These are phyloP conservation scores for Phytophthora ramorum DNA, from an alignment of 352 stramenopile species.

Conservation along the genomic window DNA sequence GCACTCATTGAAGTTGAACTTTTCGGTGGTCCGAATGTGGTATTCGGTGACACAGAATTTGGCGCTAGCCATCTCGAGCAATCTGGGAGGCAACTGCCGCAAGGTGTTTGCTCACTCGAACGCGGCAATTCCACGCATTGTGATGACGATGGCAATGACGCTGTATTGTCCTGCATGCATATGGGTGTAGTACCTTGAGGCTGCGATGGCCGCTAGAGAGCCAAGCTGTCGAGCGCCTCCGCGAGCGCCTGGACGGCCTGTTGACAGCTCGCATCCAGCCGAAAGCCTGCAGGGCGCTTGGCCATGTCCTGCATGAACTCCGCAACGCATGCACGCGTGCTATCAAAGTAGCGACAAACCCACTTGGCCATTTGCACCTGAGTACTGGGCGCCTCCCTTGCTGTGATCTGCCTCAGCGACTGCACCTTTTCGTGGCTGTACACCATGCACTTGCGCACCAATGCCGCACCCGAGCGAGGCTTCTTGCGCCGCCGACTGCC, in stretches of 20 bases:
- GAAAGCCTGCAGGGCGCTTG: constrained; percentile 17
- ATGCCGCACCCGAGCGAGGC: constrained; percentile 32
- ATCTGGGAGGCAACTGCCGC: constrained; percentile 6
- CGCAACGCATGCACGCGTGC: constrained; percentile 27
- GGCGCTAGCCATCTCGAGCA: constrained; percentile 6
- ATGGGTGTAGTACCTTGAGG: neutral
- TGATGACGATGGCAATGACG: neutral
- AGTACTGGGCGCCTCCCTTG: constrained; percentile 7
- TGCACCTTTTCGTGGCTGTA: constrained; percentile 36
- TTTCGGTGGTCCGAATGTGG: neutral
- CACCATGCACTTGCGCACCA: constrained; percentile 55
- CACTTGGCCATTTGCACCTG: constrained; percentile 19
- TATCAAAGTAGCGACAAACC: constrained; percentile 39
- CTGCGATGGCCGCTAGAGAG: neutral
- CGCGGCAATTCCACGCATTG: neutral
- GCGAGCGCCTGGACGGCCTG: constrained; percentile 32
- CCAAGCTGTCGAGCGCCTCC: constrained; percentile 31
- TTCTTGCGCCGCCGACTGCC: constrained; percentile 39
- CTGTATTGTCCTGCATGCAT: neutral
- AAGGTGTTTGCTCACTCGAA: neutral
- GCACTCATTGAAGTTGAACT: constrained; percentile 32
- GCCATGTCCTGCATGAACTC: constrained; percentile 31
- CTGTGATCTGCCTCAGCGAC: constrained; percentile 23
- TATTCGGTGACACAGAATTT: neutral
- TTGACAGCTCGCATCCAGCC: constrained; percentile 31